A percentile compares a stretch with the other conserved stretches of the same genome.
Conservation (phyloP, 1,139 yeast genomes). For the Lodderomyces oxycetoniae region DNA sequence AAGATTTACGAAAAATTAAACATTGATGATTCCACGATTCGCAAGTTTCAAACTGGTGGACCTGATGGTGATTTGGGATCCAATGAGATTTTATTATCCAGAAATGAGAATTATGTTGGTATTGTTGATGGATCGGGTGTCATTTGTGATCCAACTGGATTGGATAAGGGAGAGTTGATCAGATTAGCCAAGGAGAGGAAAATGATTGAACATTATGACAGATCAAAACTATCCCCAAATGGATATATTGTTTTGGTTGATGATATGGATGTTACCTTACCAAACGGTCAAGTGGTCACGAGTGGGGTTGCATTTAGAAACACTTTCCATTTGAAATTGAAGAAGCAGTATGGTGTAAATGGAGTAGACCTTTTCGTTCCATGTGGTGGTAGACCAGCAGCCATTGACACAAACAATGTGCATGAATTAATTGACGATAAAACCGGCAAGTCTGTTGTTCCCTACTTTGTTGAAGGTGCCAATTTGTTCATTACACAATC, state of each 20-base stretch:
- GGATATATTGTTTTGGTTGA: constrained; percentile 87
- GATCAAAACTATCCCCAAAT: constrained; percentile 55
- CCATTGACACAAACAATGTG: constrained; percentile 86
- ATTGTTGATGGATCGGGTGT: constrained; percentile 96
- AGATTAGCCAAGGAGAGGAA: constrained; percentile 75
- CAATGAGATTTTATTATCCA: constrained; percentile 82
- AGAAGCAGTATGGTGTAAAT: constrained; percentile 55
- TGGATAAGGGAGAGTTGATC: constrained; percentile 71
- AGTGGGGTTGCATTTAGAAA: constrained; percentile 94
- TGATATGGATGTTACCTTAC: constrained; percentile 74
- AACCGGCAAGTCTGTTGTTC: constrained; percentile 74
- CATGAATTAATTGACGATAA: constrained; percentile 63
- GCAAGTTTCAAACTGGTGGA: constrained; percentile 95
- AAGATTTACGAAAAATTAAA: constrained; percentile 77
- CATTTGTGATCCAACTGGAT: constrained; percentile 84
- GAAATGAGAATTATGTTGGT: constrained; percentile 79
- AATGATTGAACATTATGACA: constrained; percentile 71
- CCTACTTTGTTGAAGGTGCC: constrained; percentile 96
- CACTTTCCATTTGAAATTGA: constrained; percentile 74
- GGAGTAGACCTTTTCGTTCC: constrained; percentile 86
- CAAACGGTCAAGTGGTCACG: constrained; percentile 68
- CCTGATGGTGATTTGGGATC: constrained; percentile 99
- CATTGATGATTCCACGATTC: constrained; percentile 53
- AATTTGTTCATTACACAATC: constrained; percentile 91
- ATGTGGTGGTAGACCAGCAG: constrained; percentile 98